These are phyloP conservation scores for Phytophthora pinifolia DNA, from an alignment of 352 stramenopile species.

Conservation along the genomic window DNA sequence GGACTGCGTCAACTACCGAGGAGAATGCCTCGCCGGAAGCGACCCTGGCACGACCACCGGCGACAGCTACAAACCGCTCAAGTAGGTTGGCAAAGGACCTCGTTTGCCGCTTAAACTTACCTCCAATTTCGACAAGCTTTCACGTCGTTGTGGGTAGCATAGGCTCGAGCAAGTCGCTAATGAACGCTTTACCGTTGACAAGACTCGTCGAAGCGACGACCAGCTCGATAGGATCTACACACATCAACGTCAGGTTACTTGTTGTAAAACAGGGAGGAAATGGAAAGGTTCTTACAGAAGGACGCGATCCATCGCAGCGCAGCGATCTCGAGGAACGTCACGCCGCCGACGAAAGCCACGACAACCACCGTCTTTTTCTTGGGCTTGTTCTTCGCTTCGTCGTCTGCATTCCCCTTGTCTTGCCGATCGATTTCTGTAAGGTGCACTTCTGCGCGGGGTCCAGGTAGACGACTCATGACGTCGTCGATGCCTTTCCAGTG, in stretches of 20 bases:
- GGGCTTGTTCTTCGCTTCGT: slow-evolving; percentile 17
- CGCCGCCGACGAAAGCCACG: slow-evolving; percentile 66
- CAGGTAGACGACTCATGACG: slow-evolving; percentile 50
- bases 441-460: slow-evolving; percentile 57
- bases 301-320: slow-evolving; percentile 69
- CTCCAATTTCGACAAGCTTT: slow-evolving; percentile 19
- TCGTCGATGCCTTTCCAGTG: slow-evolving; percentile 51
- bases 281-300: slow-evolving; percentile 45
- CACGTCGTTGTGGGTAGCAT: slow-evolving; percentile 34
- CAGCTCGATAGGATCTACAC: slow-evolving; percentile 60
- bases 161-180: slow-evolving; percentile 53
- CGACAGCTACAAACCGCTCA: slow-evolving; percentile 54
- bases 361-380: slow-evolving; percentile 60
- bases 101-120: slow-evolving; percentile 4
- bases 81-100: slow-evolving; percentile 28
- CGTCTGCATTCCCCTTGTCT: slow-evolving; percentile 3
- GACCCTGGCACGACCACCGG: slow-evolving; percentile 63
- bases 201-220: slow-evolving; percentile 61
- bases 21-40: slow-evolving; percentile 65
- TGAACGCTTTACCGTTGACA: slow-evolving; percentile 51
- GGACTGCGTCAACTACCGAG: slow-evolving; percentile 78
- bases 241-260: slow-evolving; percentile 6
- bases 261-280: neutral
- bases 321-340: slow-evolving; percentile 74
- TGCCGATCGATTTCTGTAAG: slow-evolving; percentile 20